Evolutionary conservation across 2,329 filamentous ascomycete genomes (phyloP).

Genomic region (Microsporum ferrugineum): DNA sequence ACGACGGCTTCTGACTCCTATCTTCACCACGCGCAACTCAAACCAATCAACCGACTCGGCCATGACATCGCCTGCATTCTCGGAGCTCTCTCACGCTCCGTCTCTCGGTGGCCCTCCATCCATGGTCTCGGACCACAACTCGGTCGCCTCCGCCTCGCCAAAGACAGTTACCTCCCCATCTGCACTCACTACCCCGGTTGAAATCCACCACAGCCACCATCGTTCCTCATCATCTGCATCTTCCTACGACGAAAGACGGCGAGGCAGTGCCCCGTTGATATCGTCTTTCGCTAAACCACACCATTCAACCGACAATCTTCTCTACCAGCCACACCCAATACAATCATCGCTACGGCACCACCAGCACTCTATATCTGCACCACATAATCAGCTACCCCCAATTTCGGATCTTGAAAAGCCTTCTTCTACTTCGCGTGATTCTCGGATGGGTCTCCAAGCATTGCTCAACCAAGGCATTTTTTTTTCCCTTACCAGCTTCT

Average conservation of each 20-base stretch:
- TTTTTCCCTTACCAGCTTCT: neutral
- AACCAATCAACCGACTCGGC: constrained; percentile 39
- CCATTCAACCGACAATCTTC: neutral
- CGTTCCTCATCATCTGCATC: neutral
- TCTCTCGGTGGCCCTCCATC: constrained; percentile 52
- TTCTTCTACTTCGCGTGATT: constrained; percentile 23
- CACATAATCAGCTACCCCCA: constrained; percentile 9
- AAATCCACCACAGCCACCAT: constrained; percentile 29
- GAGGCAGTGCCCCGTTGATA: constrained; percentile 22
- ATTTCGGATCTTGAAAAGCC: constrained; percentile 19
- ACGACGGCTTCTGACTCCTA: constrained; percentile 26
- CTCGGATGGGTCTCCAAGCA: constrained; percentile 30
- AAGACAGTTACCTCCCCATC: constrained; percentile 33
- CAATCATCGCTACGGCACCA: constrained; percentile 3
- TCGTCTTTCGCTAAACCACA: constrained; percentile 8
- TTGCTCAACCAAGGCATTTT: constrained; percentile 27
- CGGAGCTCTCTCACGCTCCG: constrained; percentile 48
- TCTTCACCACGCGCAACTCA: constrained; percentile 25
- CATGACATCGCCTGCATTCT: constrained; percentile 53
- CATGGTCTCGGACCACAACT: constrained; percentile 58
- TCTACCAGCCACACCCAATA: neutral
- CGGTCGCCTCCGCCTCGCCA: constrained; percentile 51
- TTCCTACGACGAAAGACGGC: constrained; percentile 23
- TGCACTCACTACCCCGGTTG: constrained; percentile 30
- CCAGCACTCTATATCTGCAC: constrained; percentile 10